These are phyloP conservation scores for Trametopsis cervina DNA, from an alignment of 768 basidiomycete genomes.

Conservation along the genomic window DNA sequence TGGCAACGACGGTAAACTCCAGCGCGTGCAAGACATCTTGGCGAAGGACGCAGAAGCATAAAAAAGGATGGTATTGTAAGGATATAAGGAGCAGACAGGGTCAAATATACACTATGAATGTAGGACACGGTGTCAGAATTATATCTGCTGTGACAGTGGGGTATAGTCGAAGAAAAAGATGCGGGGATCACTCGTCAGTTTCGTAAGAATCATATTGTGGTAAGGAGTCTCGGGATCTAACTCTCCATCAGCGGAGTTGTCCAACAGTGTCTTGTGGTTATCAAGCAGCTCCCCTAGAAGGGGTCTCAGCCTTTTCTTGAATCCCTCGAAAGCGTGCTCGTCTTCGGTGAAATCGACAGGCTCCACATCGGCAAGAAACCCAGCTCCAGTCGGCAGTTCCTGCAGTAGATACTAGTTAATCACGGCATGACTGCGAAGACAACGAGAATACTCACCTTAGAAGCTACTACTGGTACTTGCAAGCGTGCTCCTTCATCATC, in stretches of 20 bases:
- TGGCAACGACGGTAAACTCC: conserved; percentile 76
- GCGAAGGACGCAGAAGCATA: conserved; percentile 25
- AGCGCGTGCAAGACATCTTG: conserved; percentile 76
- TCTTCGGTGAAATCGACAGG: conserved; percentile 39
- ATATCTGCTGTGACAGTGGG: not conserved
- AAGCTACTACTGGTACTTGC: conserved; percentile 41
- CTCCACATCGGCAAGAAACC: conserved; percentile 37
- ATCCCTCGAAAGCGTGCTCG: conserved; percentile 26
- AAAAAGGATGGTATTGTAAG: too few species aligned
- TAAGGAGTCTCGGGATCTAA: not conserved
- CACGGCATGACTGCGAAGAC: not conserved
- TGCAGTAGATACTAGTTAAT: not conserved
- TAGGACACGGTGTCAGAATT: too few species aligned
- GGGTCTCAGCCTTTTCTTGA: conserved; percentile 35
- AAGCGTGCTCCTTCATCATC: conserved; percentile 40
- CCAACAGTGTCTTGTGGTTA: conserved; percentile 3
- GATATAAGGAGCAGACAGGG: too few species aligned
- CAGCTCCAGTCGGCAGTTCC: conserved; percentile 29
- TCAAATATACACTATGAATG: too few species aligned
- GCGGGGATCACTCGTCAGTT: not conserved
- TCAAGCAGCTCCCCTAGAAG: conserved; percentile 42
- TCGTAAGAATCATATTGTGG: not conserved
- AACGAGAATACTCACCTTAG: conserved; percentile 29
- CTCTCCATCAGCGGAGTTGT: not conserved
- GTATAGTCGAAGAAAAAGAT: not conserved